Base-by-base conservation (phyloP, 768 basidiomycete genomes). In the Neoboletus magnificus region DNA sequence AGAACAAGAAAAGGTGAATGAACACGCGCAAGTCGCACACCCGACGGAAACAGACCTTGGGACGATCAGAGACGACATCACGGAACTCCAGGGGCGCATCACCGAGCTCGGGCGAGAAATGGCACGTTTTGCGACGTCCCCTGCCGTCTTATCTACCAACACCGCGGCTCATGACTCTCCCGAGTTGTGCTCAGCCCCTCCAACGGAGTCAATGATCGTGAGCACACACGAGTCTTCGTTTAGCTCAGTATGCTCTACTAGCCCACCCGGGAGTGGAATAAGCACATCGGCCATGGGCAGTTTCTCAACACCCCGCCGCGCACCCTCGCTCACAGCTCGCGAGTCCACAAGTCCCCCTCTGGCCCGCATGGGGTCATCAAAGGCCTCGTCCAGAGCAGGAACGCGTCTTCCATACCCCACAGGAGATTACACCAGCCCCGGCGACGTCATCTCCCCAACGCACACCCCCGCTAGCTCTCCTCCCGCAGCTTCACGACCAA, bases 41-140 rank as follows among this genome's bases (percentile, higher is more conserved):
- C 39, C 64, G 36, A 60, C 67, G 11, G 64, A 65, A 6, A 66
- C 70, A 12, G 78, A 82, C 10, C 63, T 91, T 7, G 69, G 63
- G 8, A 78, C 82, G 27, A 77, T 91, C 45, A 81, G 81, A 43
- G 85, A 90, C 36, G 86, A 89, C 46, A 70, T 91, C 36, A 70
- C 79, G 5, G 90, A 93, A 66, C 78, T 93, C 0, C 85, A 87
- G 66, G 85, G 87, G 7, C 82, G 89, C 25, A 82, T 91, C 43
- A 80, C 82, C 18, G 85, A 86, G 58, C 76, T 92, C 1, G 90
- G 90, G 12, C 79, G 87, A 15, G 90, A 91, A 69, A 86, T 92
- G 82, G 89, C 90, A 6, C 87, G 80, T 61, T 68, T 91, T 48
- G 83, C 79, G 0, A 85, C 80, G 1, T 73, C 85, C 0, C 79